Evolutionary conservation across 306 rosid species (phyloP), one percentile per base, ranked within the genome.

Genomic region (Rosa lucieae): DNA sequence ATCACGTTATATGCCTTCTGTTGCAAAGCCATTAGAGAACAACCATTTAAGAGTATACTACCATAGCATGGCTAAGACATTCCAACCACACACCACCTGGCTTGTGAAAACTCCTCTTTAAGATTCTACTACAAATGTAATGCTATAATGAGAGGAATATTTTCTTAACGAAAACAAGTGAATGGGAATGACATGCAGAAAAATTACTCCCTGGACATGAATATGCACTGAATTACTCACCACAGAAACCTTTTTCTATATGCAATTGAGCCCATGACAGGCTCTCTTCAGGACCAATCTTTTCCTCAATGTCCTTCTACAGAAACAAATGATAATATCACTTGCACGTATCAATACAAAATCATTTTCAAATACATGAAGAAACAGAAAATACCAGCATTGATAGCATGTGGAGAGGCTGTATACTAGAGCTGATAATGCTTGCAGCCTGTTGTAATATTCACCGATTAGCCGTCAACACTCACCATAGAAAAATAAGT

Each of bases 371-470:
- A 65, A 73, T 35, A 70, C 69, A 51, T 4, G 44, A 51, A 47
- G 44, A 75, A 51, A 76, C 35, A 68, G 72, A 83, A 81, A 18
- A 47, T 85, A 88, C 87, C 91, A 81, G 84, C 82, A 76, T 18
- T n/a, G 42, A 51, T 70, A 68, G 11, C 89, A 83, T 78, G 42
- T 74, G 83, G 44, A 80, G 84, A 61, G 89, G 89, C 66, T 85
- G 91, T 78, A 88, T 85, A 47, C 84, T 78, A 21, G 87, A 85
- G 84, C 68, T 77, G 52, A 87, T 49, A 61, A 83, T 35, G 62
- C 87, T 80, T 10, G 87, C 85, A 12, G 65, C 85, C 87, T 87
- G 87, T 61, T 74, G 76, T 48, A 87, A 53, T 65, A 77, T 78
- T 73, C 48, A 69, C 46, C 21, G 7, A 78, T 68, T 66, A 69